These are phyloP conservation scores for Haplosporangium sp. DNA, from an alignment of 371 early-diverging fungal species.

Conservation along the genomic window DNA sequence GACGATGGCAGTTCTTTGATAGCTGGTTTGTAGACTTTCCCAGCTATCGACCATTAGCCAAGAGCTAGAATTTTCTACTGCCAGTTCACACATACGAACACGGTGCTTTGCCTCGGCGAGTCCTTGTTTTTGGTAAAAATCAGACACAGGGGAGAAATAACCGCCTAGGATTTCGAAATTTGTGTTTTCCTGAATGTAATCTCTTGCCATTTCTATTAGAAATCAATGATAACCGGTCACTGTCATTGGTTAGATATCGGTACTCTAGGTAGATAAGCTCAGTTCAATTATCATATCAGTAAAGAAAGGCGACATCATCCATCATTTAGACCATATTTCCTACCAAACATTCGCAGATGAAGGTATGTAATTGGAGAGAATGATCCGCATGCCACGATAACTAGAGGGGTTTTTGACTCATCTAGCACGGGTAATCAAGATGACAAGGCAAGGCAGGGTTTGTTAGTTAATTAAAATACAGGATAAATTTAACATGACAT, in stretches of 20 bases:
- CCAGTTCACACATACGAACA: slow-evolving; percentile 94
- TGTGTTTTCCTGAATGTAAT: slow-evolving; percentile 80
- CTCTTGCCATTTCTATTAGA: slow-evolving; percentile 91
- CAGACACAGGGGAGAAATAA: slow-evolving; percentile 96
- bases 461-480: not conserved
- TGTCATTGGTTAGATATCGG: not conserved
- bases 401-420: slow-evolving; percentile 85
- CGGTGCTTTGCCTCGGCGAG: slow-evolving; percentile 88
- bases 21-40: slow-evolving; percentile 87
- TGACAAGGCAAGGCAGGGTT: not conserved
- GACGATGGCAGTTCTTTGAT: slow-evolving; percentile 91
- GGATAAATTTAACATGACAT: slow-evolving; percentile 1
- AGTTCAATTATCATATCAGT: not conserved
- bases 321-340: not conserved
- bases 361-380: slow-evolving; percentile 97
- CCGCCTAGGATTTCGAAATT: slow-evolving; percentile 92
- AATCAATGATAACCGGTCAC: not conserved
- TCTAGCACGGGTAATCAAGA: slow-evolving; percentile 62
- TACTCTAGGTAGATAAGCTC: not conserved
- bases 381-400: slow-evolving; percentile 97
- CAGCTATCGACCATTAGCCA: slow-evolving; percentile 98
- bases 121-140: slow-evolving; percentile 93
- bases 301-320: not conserved
- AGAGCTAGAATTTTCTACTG: slow-evolving; percentile 81
- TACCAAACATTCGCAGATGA: slow-evolving; percentile 98